Conservation (phyloP, 768 basidiomycete species). For the Austroboletus festivus region DNA sequence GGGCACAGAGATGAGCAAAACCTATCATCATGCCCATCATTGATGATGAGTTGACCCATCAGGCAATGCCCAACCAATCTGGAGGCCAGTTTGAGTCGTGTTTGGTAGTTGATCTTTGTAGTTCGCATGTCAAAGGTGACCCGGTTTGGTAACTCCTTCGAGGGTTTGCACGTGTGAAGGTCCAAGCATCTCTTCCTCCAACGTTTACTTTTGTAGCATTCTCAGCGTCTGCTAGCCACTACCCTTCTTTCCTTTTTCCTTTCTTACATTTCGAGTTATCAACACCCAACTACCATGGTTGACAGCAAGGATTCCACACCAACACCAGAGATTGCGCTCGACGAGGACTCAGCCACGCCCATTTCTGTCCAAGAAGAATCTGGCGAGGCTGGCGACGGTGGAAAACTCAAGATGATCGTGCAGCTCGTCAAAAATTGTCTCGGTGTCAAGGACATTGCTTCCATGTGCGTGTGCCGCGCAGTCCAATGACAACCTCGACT, state of each 20-base stretch:
- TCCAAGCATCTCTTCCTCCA: no score
- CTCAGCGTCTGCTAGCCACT: no score
- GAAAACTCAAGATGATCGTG: slow-evolving; percentile 92
- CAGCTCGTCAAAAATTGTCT: slow-evolving; percentile 87
- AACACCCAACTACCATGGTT: slow-evolving; percentile 17
- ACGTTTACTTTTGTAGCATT: no score
- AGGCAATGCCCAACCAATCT: no score
- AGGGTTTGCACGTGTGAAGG: no score
- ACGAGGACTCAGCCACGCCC: slow-evolving; percentile 54
- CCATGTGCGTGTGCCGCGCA: slow-evolving; percentile 59
- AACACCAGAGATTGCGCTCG: slow-evolving; percentile 17
- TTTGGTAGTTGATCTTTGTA: no score
- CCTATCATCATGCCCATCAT: no score
- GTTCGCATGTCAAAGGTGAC: no score
- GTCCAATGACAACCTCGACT: not conserved
- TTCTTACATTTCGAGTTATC: not conserved
- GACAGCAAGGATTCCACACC: slow-evolving; percentile 12
- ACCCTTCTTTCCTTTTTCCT: slow-evolving; percentile 3
- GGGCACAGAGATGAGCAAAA: no score
- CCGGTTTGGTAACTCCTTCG: no score
- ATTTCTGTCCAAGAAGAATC: slow-evolving; percentile 73
- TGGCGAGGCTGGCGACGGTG: slow-evolving; percentile 76
- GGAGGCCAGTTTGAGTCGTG: no score
- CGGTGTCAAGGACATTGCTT: slow-evolving; percentile 92
- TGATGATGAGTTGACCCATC: no score